A percentile compares a stretch with the other conserved stretches of the same genome.
Evolutionary conservation across 106 monocot species (phyloP).

Genomic region (Alisma plantagoaquatica): DNA sequence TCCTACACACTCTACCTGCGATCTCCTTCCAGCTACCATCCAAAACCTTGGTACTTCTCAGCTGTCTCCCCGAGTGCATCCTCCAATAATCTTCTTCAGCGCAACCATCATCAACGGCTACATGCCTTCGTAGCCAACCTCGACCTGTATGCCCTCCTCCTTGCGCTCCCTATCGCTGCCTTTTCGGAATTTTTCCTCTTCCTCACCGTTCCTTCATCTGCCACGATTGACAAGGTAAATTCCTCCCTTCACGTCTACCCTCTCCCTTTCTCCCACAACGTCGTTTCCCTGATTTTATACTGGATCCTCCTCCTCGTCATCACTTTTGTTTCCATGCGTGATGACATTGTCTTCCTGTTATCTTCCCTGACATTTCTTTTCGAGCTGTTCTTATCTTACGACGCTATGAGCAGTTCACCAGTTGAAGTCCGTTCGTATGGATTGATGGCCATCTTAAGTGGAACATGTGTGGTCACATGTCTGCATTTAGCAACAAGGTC

Average conservation of each 20-base stretch:
- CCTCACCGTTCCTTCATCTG: neutral
- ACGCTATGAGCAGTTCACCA: neutral
- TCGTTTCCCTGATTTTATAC: slow-evolving; percentile 2
- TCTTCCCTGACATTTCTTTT: slow-evolving; percentile 2
- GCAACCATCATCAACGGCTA: no score
- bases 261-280: slow-evolving; percentile 5
- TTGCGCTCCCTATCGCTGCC: slow-evolving; percentile 5
- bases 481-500: neutral
- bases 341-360: slow-evolving; percentile 6
- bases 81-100: neutral
- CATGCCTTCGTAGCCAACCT: neutral
- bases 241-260: no score
- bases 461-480: slow-evolving; percentile 2
- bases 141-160: slow-evolving; percentile 2
- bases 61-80: neutral
- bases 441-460: neutral
- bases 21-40: neutral
- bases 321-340: slow-evolving; percentile 7
- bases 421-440: neutral
- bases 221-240: no score
- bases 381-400: slow-evolving; percentile 8
- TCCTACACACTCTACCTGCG: slow-evolving; percentile 2
- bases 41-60: slow-evolving; percentile 3
- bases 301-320: slow-evolving; percentile 8
- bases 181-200: slow-evolving; percentile 4